Base-by-base conservation (phyloP, 2,329 filamentous ascomycete genomes). In the Phoma sp. region DNA sequence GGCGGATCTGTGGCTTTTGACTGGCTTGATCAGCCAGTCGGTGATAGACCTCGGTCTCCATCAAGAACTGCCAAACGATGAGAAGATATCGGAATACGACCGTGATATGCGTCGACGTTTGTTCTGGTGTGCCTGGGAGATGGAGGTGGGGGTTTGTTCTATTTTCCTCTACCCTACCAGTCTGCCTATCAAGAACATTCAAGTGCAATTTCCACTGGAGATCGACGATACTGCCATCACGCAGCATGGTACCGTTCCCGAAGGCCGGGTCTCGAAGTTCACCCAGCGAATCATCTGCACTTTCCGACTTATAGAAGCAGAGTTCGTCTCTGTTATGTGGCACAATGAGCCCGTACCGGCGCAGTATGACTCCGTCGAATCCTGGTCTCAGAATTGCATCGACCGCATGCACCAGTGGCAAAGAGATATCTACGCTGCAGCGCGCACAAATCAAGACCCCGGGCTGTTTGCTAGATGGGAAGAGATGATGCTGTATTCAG, bases 61-160 rank as follows among this genome's bases (percentile, higher is more conserved):
- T 39, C 71, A 74, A 48, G 71, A 74, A 49, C 54, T 74, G 35
- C 71, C 71, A 7, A 63, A 67, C 13, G 64, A 72, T 36, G 27
- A 57, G 13, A 56, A 41, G 6, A 60, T 73, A 9, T 64, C 67
- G 2, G 53, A 64, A 5, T 70, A 69, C 38, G 55, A 71, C 42
- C 70, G 71, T n/a, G 71, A 74, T 40, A 73, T 73, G 70, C 62
- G 71, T n/a, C 65, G 71, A 24, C 69, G 71, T 13, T 45, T 74
- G 35, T 74, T 74, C 24, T 74, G 71, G 71, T 70, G 67, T 39
- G 70, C 70, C 11, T 74, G 70, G 70, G 71, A 74, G 39, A 73
- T 73, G 71, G 71, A 74, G 45, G 68, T 72, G 13, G 69, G 69
- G 7, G 71, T 73, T 1, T 73, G 70, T 39, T 69, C 64, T 24